Conservation (phyloP, 495 filamentous ascomycete genomes). For the Hypoxylon fragiforme region DNA sequence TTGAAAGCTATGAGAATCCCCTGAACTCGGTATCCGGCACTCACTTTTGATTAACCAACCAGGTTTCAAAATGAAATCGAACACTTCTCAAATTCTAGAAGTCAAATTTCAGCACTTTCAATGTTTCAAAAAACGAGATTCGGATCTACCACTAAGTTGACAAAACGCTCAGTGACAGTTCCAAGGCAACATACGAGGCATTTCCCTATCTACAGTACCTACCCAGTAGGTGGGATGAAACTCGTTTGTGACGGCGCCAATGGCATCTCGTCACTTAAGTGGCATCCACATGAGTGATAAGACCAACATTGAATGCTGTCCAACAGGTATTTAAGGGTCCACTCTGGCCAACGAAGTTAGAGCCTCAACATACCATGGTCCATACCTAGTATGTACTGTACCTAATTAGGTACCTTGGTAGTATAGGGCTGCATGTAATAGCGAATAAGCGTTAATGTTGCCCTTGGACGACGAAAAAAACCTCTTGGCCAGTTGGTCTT, state of each 20-base stretch:
- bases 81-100: too few relatives aligned
- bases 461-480: background rate
- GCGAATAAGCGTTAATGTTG: background rate
- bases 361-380: too few relatives aligned
- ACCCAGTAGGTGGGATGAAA: background rate
- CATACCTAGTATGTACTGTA: too few relatives aligned
- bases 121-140: background rate
- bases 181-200: background rate
- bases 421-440: background rate
- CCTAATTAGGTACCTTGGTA: too few relatives aligned
- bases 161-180: background rate
- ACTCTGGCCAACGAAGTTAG: too few relatives aligned
- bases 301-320: too few relatives aligned
- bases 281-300: background rate
- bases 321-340: too few relatives aligned
- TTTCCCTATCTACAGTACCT: background rate
- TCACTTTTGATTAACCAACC: too few relatives aligned
- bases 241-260: background rate
- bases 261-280: background rate
- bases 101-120: too few relatives aligned
- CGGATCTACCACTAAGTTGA: background rate
- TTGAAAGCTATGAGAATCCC: too few relatives aligned
- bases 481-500: background rate
- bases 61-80: too few relatives aligned
- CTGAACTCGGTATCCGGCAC: too few relatives aligned